Evolutionary conservation across 176 grass and related monocot genomes (phyloP).

Genomic region (Phoenix roebelenii): DNA sequence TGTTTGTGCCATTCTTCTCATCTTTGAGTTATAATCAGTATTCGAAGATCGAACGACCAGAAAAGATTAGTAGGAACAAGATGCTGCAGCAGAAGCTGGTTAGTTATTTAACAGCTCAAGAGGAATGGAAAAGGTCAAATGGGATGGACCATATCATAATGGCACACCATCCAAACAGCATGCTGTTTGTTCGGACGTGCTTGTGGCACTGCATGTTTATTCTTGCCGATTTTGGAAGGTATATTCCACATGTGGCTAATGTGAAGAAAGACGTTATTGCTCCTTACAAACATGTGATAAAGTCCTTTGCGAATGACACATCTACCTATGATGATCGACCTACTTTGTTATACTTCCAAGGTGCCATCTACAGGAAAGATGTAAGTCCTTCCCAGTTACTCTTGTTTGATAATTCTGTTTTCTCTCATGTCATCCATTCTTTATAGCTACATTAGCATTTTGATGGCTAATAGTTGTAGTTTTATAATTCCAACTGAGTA

Average conservation of each 20-base stretch:
- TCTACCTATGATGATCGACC: conserved; percentile 16
- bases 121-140: conserved; percentile 18
- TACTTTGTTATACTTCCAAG: conserved; percentile 16
- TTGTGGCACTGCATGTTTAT: conserved; percentile 15
- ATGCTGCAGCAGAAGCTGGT: conserved; percentile 12
- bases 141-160: conserved; percentile 10
- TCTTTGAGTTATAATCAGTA: conserved; percentile 13
- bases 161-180: conserved; percentile 23
- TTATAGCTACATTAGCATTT: no score
- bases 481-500: no score
- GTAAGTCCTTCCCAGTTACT: background rate
- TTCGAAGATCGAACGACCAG: conserved; percentile 4
- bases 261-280: conserved; percentile 20
- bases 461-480: no score
- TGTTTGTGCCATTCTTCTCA: conserved; percentile 18
- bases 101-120: background rate
- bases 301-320: conserved; percentile 12
- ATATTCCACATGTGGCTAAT: conserved; percentile 6
- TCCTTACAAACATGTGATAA: conserved; percentile 17
- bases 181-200: background rate
- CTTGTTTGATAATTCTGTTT: no score
- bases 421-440: no score
- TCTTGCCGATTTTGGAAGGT: conserved; percentile 17
- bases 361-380: conserved; percentile 22
- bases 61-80: conserved; percentile 8